Evolutionary conservation across 2,329 filamentous ascomycete genomes (phyloP), one percentile per base, ranked within the genome.

Genomic region (Alternaria sp.): DNA sequence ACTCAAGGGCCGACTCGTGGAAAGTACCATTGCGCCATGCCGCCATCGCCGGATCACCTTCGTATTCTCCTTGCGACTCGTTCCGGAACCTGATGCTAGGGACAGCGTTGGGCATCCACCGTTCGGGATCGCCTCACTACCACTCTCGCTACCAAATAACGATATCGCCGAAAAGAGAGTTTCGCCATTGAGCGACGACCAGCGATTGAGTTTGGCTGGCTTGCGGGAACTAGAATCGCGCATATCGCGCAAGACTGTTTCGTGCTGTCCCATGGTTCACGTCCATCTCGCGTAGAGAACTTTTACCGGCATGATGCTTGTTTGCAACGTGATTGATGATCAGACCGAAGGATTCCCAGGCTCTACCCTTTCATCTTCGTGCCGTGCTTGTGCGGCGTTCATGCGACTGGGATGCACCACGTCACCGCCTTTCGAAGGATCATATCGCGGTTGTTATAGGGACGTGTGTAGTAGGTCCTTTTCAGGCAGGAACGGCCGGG

Each of bases 271-370:
- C 52, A 40, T 15, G 50, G 23, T 46, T 30, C 26, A 23, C 43
- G 30, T 59, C 9, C 15, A 15, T 19, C 44, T 67, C 62, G 65
- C 60, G 56, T 67, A 64, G 25, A 50, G 44, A 32, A 36, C 5
- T 8, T 40, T 44, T 60, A 25, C 67, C 44, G 46, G 65, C 65
- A 69, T 69, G 32, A 69, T 69, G 63, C 70, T 51, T 58, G 63
- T 44, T 53, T 19, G 53, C 40, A 25, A 47, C 17, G 23, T 57
- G 52, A 60, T 46, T 40, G 43, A 51, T 61, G 67, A 57, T 57
- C 54, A 60, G 49, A 62, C 36, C 61, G 62, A 57, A 56, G 59
- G 43, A 26, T 47, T 25, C 23, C 6, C 56, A 57, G 46, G 45
- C 60, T 21, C 19, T 49, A 59, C 44, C 46, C 59, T 47, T 40